Evolutionary conservation across 163 green algal species (phyloP).

Genomic region (Prototheca wickerhamii): DNA sequence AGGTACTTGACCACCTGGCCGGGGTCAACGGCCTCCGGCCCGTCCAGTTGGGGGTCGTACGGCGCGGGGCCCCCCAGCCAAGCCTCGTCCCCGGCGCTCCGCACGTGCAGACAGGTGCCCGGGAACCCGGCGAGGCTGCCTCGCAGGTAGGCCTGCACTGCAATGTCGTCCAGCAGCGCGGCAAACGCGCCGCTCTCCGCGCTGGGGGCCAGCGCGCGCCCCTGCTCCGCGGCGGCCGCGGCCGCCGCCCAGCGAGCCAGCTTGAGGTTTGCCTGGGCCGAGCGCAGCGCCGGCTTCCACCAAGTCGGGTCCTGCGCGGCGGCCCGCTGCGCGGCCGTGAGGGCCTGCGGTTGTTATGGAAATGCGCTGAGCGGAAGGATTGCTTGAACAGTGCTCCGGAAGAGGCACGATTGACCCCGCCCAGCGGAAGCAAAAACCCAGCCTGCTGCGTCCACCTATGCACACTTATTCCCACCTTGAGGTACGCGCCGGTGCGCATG

Average conservation of each 20-base stretch:
- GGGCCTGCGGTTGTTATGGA: no score
- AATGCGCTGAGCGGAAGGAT: no score
- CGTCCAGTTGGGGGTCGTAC: slow-evolving; percentile 43
- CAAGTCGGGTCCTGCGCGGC: slow-evolving; percentile 17
- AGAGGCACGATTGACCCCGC: no score
- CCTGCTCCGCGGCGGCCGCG: slow-evolving; percentile 2
- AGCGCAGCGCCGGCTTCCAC: slow-evolving; percentile 16
- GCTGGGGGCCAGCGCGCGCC: background rate
- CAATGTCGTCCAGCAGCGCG: slow-evolving; percentile 18
- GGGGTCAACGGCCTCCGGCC: slow-evolving; percentile 14
- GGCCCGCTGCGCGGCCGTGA: slow-evolving; percentile 5
- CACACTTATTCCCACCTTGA: slow-evolving; percentile 4
- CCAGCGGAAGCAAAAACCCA: no score
- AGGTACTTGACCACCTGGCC: background rate
- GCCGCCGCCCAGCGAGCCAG: slow-evolving; percentile 10
- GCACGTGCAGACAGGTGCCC: slow-evolving; percentile 36
- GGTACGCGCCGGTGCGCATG: background rate
- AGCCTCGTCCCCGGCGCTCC: slow-evolving; percentile 52
- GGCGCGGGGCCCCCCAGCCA: slow-evolving; percentile 51
- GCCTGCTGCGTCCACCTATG: background rate
- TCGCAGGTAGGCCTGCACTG: slow-evolving; percentile 6
- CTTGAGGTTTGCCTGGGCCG: slow-evolving; percentile 9
- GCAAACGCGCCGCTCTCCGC: slow-evolving; percentile 17
- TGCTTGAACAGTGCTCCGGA: no score
- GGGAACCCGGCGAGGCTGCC: slow-evolving; percentile 12